Evolutionary conservation across 352 stramenopile genomes (phyloP), one percentile per base, ranked within the genome.

Genomic region (Globisporangium nagaii): DNA sequence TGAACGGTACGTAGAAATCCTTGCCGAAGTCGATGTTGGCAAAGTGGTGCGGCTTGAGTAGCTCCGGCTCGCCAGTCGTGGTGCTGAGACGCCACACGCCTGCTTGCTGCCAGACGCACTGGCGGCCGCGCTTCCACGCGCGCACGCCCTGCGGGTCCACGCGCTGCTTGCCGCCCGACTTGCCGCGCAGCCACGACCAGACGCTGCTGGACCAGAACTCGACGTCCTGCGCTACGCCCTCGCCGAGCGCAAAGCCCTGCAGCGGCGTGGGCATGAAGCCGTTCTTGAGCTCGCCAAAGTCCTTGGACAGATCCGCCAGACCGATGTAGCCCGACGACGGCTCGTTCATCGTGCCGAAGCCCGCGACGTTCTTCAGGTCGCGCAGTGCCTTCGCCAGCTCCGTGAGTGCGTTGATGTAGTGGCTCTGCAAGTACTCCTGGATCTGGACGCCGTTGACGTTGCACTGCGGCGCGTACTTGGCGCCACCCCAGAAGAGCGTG

Each of bases 321-420:
- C 82, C 85, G 31, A 93, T 74, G 52, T 82, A 96, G 0, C 86
- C 86, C 7, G 65, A 66, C 10, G 78, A 90, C 20, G 85, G 86
- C 53, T 97, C 90, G 56, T 97, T 97, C 80, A 97, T 94, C 15
- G 88, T 76, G 9, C 89, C 90, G 71, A 97, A 93, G 24, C 88
- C 90, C 27, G 95, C 65, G 34, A 97, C 73, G 56, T 97, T 96
- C 19, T 65, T 60, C 28, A 94, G 67, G 17, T 82, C 85, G 7
- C 63, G 67, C 0, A 96, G 45, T 17, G 64, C 62, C 39, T 77
- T 68, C 0, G 88, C 81, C 6, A 97, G 52, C 43, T 89, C 59
- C 0, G 58, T 51, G 51, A 97, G 81, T 15, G 86, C 80, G 53
- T 89, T 63, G 11, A 92, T 60, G 56, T 96, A 97, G 60, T 95